phyloP scores from a whole-genome alignment of 2,329 filamentous ascomycete species.

The Fusarium luffae region DNA sequence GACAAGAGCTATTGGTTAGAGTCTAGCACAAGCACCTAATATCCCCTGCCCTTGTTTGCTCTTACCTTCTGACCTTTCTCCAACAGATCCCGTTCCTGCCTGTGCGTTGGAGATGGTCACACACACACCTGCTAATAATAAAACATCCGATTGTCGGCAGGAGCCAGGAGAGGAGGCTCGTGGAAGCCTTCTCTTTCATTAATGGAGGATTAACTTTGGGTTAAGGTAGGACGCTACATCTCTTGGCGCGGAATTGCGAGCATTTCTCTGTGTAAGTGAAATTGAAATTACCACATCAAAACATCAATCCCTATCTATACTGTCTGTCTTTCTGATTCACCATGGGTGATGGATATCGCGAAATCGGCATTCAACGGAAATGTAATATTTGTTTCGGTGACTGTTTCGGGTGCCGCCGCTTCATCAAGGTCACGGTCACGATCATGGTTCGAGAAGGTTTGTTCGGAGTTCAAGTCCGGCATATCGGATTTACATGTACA shows the following conservation, averaged over 20 bases:
- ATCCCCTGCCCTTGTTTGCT: constrained; percentile 4
- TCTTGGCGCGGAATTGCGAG: constrained; percentile 15
- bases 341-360: background rate
- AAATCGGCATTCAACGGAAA: background rate
- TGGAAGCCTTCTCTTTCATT: background rate
- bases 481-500: background rate
- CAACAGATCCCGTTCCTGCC: constrained; percentile 32
- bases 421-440: background rate
- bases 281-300: constrained; percentile 3
- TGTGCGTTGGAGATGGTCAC: constrained; percentile 15
- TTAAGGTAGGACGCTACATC: constrained; percentile 27
- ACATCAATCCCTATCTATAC: background rate
- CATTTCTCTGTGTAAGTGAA: constrained; percentile 2
- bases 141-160: constrained; percentile 28
- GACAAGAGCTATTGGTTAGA: background rate
- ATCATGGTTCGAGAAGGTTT: background rate
- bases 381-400: background rate
- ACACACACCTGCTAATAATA: constrained; percentile 24
- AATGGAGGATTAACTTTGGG: constrained; percentile 27
- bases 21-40: background rate
- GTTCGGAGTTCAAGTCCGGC: background rate
- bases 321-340: background rate
- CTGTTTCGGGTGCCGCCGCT: background rate
- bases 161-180: constrained; percentile 9
- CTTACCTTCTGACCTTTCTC: constrained; percentile 19